These are phyloP conservation scores for Hygrophila difformis DNA, from an alignment of 257 asterid genomes.

Conservation along the genomic window DNA sequence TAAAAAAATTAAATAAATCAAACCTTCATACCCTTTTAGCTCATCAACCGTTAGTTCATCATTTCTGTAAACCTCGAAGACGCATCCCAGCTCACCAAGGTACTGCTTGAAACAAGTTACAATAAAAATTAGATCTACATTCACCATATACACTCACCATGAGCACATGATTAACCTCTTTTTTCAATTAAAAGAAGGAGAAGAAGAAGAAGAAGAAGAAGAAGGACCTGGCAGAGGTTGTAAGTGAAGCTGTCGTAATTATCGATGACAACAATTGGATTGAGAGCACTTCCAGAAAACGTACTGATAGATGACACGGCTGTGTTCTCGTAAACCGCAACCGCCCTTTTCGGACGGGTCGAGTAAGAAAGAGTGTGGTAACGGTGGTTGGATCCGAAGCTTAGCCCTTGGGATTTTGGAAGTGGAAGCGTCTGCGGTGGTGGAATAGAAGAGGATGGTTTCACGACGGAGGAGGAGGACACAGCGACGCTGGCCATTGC, in stretches of 20 bases:
- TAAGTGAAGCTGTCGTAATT: constrained; percentile 98
- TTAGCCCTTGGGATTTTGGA: constrained; percentile 13
- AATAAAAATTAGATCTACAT: not conserved
- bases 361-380: constrained; percentile 1
- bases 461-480: constrained; percentile 16
- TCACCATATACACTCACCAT: not conserved
- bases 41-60: constrained; percentile 89
- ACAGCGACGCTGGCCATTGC: constrained; percentile 25
- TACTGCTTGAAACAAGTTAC: constrained; percentile 34
- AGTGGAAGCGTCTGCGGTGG: constrained; percentile 8
- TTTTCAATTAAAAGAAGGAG: too few relatives aligned
- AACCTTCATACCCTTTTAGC: constrained; percentile 43
- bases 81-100: constrained; percentile 90
- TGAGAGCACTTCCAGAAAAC: constrained; percentile 13
- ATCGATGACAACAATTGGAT: constrained; percentile 71
- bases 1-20: too few relatives aligned
- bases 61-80: constrained; percentile 78
- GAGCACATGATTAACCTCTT: not conserved
- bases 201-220: not conserved
- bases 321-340: constrained; percentile 20
- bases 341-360: not conserved
- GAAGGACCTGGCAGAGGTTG: constrained; percentile 81
- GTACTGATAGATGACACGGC: constrained; percentile 20
- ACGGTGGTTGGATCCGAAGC: constrained; percentile 22
- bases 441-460: constrained; percentile 15